Evolutionary conservation across 495 filamentous ascomycete genomes (phyloP), one percentile per base, ranked within the genome.

Genomic region (Echria macrotheca): DNA sequence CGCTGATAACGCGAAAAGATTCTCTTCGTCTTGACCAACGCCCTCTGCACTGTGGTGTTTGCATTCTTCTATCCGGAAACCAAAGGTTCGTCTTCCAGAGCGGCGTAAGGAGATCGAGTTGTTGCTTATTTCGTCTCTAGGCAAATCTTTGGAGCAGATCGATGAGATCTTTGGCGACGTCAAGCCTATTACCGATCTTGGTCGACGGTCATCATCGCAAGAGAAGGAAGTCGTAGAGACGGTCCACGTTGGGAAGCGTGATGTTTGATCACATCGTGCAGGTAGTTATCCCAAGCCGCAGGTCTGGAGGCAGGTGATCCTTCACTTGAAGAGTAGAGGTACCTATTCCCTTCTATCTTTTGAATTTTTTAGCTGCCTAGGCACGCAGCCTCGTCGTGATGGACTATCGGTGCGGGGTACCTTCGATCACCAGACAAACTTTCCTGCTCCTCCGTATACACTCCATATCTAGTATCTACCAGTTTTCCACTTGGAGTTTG

Each of bases 21-120:
- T 31, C 68, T 74, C 10, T 81, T 79, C 55, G 65, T 74, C n/a
- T 72, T 64, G 0, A 76, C 72, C 37, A 81, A 78, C 29, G 68
- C 68, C 44, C 63, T 65, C 17, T 75, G 70, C 25, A 52, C 70
- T 1, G 24, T 72, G 0, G 32, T 72, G 4, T 75, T 77, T 47
- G 70, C 65, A 22, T 46, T 69, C n/a, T 68, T 64, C 23, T 80
- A 73, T 53, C 76, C 77, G 0, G 77, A 80, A 55, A 80, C 78
- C 7, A 72, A 59, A 52, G 74, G 70, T 66, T 29, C 39, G 43
- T 31, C 22, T 32, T 19, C 8, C 17, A 12, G 24, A 24, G n/a
- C 21, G 18, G 6, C 6, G 28, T 6, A 31, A 31, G 6, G 12
- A 6, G 12, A 6, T 31, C 28, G 6, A 6, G 12, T 6, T 31